Conservation (phyloP, 306 rosid genomes). For the Sesbania bispinosa region DNA sequence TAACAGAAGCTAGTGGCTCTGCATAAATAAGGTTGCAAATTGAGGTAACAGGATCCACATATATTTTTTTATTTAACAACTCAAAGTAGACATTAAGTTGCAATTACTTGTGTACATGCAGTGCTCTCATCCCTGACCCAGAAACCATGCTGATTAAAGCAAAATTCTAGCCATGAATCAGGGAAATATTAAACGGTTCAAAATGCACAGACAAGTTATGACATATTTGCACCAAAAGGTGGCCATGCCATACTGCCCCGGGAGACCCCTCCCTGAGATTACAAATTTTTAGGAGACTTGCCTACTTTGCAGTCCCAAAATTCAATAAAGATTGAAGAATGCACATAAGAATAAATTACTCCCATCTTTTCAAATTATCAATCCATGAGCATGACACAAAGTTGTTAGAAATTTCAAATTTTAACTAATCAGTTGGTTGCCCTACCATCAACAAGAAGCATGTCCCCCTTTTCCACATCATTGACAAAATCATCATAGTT, state of each 20-base stretch:
- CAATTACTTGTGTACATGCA: not conserved
- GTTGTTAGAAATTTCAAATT: not conserved
- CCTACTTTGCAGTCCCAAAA: too few species aligned
- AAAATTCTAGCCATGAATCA: not conserved
- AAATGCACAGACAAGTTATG: not conserved
- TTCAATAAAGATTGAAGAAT: not conserved
- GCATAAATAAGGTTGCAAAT: too few species aligned
- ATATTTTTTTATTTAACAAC: too few species aligned
- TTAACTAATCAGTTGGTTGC: not conserved
- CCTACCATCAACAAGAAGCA: constrained; percentile 97
- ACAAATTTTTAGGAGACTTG: not conserved
- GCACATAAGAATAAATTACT: not conserved
- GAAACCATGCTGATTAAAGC: not conserved
- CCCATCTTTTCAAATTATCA: not conserved
- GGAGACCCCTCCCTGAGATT: not conserved
- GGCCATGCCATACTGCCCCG: too few species aligned
- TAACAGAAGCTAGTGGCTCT: too few species aligned
- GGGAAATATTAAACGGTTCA: not conserved
- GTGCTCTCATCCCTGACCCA: not conserved
- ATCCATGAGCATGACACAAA: not conserved
- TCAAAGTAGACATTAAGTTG: too few species aligned
- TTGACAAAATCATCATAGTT: constrained; percentile 97
- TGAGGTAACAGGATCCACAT: too few species aligned
- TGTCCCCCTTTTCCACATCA: constrained; percentile 88
- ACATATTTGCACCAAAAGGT: not conserved